Base-by-base conservation (phyloP, 441 rosid species). In the Gossypium lobatum region DNA sequence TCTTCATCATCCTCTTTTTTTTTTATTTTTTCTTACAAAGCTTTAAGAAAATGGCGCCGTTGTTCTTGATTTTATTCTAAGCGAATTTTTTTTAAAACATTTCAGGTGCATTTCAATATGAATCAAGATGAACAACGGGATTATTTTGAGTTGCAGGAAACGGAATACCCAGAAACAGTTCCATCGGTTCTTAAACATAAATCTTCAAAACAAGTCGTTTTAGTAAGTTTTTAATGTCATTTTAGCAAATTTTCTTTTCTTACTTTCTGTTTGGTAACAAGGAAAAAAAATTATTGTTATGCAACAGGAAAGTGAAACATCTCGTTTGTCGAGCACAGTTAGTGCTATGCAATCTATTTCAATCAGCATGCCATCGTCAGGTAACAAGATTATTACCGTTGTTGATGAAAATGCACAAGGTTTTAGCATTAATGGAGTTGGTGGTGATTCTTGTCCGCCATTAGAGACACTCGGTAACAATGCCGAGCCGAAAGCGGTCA, bases 321-420 rank as follows among this genome's bases (percentile, higher is more conserved):
- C 77, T 64, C 58, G 23, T 54, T 55, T 57, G 20, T 60, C 77
- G 13, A 70, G 58, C 60, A 28, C 16, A 55, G 69, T 1, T 2
- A 57, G 46, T 17, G 37, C 37, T 4, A 31, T 31, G 37, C 37
- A 31, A 31, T 76, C 86, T 9, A 50, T 82, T 72, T 88, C 90
- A 0, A 80, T 83, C 73, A 86, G 89, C 83, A 84, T 88, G 92
- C 90, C 90, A 3, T 54, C 74, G 5, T 16, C 64, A 16, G 63
- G 68, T 42, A 26, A 34, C 0, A 72, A 73, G 53, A 64, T 50
- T 1, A 81, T 63, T 53, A 8, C 57, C 26, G 80, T 78, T 31
- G 57, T 74, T n/a, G 78, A 69, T 17, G 62, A 52, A 1, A 67
- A 25, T 5, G 77, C 31, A 10, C 46, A 73, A 34, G 59, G 21